Evolutionary conservation across 2,329 filamentous ascomycete species (phyloP).

Genomic region (Cercospora canescens): DNA sequence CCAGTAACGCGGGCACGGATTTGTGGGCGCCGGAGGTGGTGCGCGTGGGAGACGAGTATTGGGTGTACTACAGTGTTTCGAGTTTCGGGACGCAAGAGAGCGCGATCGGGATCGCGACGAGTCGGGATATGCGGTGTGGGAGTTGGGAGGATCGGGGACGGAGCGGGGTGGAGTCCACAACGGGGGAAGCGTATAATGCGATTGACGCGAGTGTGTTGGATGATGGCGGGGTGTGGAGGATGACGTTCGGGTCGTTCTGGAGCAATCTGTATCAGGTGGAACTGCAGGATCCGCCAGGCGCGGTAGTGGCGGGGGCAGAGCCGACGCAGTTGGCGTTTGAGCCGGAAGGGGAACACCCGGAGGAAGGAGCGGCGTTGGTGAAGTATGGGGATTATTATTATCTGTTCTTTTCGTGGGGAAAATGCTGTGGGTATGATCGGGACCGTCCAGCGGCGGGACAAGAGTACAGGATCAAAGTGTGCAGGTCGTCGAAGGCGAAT

Average conservation of each 20-base stretch:
- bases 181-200: constrained; percentile 47
- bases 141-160: constrained; percentile 63
- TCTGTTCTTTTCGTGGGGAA: constrained; percentile 62
- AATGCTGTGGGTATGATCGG: constrained; percentile 62
- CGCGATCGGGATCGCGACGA: constrained; percentile 61
- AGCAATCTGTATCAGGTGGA: constrained; percentile 61
- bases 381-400: constrained; percentile 61
- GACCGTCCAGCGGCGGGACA: constrained; percentile 53
- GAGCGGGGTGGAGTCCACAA: constrained; percentile 50
- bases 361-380: constrained; percentile 60
- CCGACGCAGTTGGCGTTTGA: constrained; percentile 56
- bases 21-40: constrained; percentile 64
- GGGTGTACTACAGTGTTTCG: constrained; percentile 67
- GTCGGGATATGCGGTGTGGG: constrained; percentile 52
- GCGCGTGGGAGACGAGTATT: constrained; percentile 59
- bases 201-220: constrained; percentile 54
- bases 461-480: constrained; percentile 69
- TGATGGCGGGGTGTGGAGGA: constrained; percentile 47
- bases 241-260: constrained; percentile 72
- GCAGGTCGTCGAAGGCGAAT: constrained; percentile 55
- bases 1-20: constrained; percentile 48
- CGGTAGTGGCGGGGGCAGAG: constrained; percentile 33
- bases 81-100: constrained; percentile 62
- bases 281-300: constrained; percentile 41
- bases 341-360: constrained; percentile 50